A percentile compares a stretch with the other conserved stretches of the same genome.
phyloP scores from a whole-genome alignment of 345 rosid species.

The Eutrema yunnanense region DNA sequence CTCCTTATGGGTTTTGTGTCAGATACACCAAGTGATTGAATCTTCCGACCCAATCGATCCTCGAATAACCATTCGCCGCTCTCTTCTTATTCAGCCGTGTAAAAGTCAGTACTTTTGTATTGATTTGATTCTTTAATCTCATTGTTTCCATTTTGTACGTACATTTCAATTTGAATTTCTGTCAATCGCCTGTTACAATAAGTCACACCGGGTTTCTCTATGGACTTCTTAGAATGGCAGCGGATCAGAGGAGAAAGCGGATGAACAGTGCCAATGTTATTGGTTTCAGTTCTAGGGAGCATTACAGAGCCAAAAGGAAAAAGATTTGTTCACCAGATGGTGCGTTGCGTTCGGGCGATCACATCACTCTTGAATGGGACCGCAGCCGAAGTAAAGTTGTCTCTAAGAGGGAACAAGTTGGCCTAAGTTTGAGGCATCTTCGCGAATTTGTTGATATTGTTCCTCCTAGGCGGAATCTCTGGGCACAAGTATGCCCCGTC shows the following conservation, averaged over 20 bases:
- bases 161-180: neutral
- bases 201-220: neutral
- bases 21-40: conserved; percentile 2
- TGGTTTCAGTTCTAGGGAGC: conserved; percentile 51
- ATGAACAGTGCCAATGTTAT: conserved; percentile 52
- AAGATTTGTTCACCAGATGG: conserved; percentile 38
- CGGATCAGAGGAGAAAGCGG: conserved; percentile 79
- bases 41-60: conserved; percentile 2
- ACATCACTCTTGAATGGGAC: conserved; percentile 87
- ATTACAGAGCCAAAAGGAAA: conserved; percentile 61
- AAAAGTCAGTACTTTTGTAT: neutral
- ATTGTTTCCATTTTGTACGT: neutral
- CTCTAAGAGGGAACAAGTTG: conserved; percentile 85
- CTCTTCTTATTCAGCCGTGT: conserved; percentile 17
- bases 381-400: conserved; percentile 49
- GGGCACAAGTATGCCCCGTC: conserved; percentile 64
- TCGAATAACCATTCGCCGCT: neutral
- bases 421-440: conserved; percentile 56
- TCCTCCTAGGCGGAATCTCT: conserved; percentile 32
- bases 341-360: conserved; percentile 50
- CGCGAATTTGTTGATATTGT: conserved; percentile 46
- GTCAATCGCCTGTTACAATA: neutral
- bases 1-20: neutral
- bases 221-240: conserved; percentile 55
- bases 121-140: neutral